Conservation (phyloP, 345 rosid genomes). For the Angophora floribunda region DNA sequence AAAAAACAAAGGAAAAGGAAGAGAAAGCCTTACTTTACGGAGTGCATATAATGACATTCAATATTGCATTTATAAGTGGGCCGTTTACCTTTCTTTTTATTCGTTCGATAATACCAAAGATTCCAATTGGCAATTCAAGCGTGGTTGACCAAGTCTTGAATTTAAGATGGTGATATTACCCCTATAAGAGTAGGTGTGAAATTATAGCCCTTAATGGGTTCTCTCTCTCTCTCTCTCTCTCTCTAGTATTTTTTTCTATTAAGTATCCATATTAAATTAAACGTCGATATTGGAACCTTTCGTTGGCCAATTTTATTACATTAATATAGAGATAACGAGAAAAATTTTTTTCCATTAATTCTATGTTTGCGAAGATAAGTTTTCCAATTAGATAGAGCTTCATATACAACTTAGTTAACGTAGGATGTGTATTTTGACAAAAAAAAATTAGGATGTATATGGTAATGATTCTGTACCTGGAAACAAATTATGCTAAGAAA, state of each 20-base stretch:
- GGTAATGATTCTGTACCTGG: too few relatives aligned
- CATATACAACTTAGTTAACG: background rate
- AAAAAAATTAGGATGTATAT: too few relatives aligned
- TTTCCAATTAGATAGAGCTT: background rate
- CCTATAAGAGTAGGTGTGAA: background rate
- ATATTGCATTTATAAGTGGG: background rate
- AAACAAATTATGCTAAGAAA: too few relatives aligned
- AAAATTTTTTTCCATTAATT: background rate
- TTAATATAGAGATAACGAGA: background rate
- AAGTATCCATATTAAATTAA: background rate
- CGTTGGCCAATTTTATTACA: background rate
- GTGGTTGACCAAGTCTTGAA: background rate
- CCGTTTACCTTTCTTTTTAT: background rate
- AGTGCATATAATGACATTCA: background rate
- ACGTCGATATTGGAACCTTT: background rate
- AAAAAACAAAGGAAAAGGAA: background rate
- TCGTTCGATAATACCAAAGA: background rate
- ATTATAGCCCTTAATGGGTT: background rate
- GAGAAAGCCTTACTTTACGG: background rate
- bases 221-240: background rate
- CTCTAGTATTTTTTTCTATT: background rate
- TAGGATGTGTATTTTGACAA: too few relatives aligned
- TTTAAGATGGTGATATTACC: background rate
- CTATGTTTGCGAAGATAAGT: background rate
- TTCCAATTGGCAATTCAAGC: background rate